These are phyloP conservation scores for Rhododendron griersonianum DNA, from an alignment of 148 eudicot species.

Conservation along the genomic window DNA sequence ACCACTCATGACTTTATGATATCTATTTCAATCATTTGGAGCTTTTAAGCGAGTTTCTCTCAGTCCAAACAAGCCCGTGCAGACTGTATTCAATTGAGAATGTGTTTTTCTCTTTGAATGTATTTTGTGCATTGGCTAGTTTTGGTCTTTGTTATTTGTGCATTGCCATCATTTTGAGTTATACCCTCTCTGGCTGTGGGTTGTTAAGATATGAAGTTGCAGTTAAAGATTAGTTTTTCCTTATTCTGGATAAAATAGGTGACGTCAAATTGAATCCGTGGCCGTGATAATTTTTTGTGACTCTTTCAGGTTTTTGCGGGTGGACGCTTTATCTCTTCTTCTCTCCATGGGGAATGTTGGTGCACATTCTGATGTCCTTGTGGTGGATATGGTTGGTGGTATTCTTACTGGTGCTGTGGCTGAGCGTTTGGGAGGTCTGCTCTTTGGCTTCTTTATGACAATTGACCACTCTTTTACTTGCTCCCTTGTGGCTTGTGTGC, in stretches of 20 bases:
- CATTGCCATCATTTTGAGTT: neutral
- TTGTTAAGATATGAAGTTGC: neutral
- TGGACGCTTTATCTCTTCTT: constrained; percentile 71
- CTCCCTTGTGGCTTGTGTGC: neutral
- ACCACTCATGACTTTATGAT: neutral
- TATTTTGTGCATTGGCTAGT: neutral
- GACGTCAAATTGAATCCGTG: neutral
- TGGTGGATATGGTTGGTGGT: constrained; percentile 91
- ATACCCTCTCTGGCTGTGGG: neutral
- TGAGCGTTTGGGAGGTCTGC: constrained; percentile 90
- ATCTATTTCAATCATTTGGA: neutral
- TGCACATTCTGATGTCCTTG: constrained; percentile 75
- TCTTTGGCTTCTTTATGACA: constrained; percentile 5
- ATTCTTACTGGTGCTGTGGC: constrained; percentile 88
- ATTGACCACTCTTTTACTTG: neutral
- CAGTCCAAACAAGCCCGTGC: neutral
- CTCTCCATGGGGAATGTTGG: constrained; percentile 82
- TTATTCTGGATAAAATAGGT: neutral
- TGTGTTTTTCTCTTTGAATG: neutral
- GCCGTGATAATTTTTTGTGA: neutral
- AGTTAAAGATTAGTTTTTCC: neutral
- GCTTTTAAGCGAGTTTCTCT: neutral
- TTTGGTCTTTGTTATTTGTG: neutral
- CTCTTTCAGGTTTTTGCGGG: constrained; percentile 60
- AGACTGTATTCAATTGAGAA: neutral